Evolutionary conservation across 495 filamentous ascomycete species (phyloP), one percentile per base, ranked within the genome.

Genomic region (Talaromyces stipitatus): DNA sequence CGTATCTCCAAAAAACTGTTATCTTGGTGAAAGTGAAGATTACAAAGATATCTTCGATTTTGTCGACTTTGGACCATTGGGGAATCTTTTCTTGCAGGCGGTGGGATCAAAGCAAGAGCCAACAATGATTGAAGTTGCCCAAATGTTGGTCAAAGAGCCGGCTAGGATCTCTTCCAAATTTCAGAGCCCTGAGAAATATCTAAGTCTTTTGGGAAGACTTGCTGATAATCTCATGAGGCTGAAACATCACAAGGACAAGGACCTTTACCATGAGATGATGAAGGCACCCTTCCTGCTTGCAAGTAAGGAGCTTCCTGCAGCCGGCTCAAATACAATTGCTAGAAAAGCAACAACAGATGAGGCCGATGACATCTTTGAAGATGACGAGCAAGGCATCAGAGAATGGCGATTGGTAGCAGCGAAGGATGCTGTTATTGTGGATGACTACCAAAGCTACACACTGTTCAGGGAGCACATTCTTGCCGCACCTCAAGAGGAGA

Each of bases 41-140:
- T 97, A 92, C 62, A 85, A 81, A 33, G 89, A 94, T 26, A 91
- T 99, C 16, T 96, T 97, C 60, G 91, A 97, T 66, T 99, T 96
- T 70, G 90, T 97, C 3, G 88, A 97, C 67, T 97, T 96, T 71
- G 91, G 91, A 3, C 68, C 78, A 52, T 83, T 92, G 63, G 92
- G 90, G 3, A 96, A 97, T 62, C 73, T 86, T 0, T 97, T 99
- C 64, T 75, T 99, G 5, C 77, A 91, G 61, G 85, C 86, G 51
- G 87, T 89, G 55, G 95, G 95, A 2, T 91, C 91, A 3, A 97
- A 92, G 66, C 81, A 83, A 53, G 92, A 97, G 65, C 95, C 95
- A 0, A 95, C 85, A 2, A 92, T 86, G 55, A 65, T 75, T 11
- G 94, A 99, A 68, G 78, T 99, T 63, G 91, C 92, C 2, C 75